These are phyloP conservation scores for Prunus mongolica DNA, from an alignment of 306 rosid species.

Conservation along the genomic window DNA sequence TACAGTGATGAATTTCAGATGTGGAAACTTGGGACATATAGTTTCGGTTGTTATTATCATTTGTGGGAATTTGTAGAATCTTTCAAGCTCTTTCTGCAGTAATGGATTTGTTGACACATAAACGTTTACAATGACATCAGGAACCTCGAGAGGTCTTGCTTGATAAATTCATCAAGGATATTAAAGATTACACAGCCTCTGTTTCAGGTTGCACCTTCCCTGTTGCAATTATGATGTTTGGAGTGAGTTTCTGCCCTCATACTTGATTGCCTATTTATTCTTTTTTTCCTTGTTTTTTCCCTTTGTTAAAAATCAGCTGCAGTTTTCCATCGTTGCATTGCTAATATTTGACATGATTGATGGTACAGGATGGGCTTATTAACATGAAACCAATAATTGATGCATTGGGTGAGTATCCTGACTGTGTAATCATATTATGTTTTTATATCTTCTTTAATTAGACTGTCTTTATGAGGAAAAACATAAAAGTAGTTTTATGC, in stretches of 20 bases:
- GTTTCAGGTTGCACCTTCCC: constrained; percentile 41
- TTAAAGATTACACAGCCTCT: constrained; percentile 33
- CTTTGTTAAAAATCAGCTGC: background rate
- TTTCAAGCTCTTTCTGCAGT: background rate
- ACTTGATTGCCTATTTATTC: background rate
- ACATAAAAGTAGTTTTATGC: background rate
- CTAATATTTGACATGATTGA: constrained; percentile 8
- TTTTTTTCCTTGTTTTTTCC: background rate
- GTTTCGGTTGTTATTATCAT: background rate
- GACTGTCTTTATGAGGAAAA: background rate
- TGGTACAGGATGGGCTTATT: constrained; percentile 33
- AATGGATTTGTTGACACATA: background rate
- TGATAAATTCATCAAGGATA: constrained; percentile 30
- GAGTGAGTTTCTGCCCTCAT: constrained; percentile 37
- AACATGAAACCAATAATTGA: constrained; percentile 39
- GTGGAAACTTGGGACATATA: background rate
- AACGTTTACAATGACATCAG: constrained; percentile 6
- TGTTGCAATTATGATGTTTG: constrained; percentile 44
- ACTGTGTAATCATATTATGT: no score
- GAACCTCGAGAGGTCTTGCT: constrained; percentile 9
- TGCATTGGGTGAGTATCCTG: constrained; percentile 39
- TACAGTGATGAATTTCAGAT: background rate
- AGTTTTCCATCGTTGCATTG: background rate
- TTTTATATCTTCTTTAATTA: background rate
- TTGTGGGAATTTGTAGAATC: background rate